Conservation (phyloP, 1,284 basidiomycete species). For the Macrocystidia cucumis region DNA sequence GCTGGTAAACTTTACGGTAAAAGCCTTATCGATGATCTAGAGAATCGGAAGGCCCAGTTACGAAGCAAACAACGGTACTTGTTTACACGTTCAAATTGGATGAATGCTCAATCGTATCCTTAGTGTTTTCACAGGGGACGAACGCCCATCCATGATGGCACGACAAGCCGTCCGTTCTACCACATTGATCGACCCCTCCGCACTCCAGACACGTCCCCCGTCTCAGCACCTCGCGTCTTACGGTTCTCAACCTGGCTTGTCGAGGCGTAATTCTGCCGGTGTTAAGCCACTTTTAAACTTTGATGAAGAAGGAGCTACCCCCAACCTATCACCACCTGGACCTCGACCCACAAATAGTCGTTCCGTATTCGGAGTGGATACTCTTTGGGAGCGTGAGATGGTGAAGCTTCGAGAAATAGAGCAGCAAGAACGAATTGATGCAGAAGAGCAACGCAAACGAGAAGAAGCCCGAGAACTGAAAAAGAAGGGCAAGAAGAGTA, state of each 20-base stretch:
- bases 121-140: slow-evolving; percentile 68
- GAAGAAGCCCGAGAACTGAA: slow-evolving; percentile 37
- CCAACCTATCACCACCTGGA: slow-evolving; percentile 15
- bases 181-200: slow-evolving; percentile 66
- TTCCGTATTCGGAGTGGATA: slow-evolving; percentile 81
- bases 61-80: slow-evolving; percentile 63
- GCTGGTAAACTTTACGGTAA: slow-evolving; percentile 74
- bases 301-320: slow-evolving; percentile 36
- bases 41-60: slow-evolving; percentile 68
- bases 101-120: slow-evolving; percentile 2
- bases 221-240: slow-evolving; percentile 37
- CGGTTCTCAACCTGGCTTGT: slow-evolving; percentile 28
- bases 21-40: slow-evolving; percentile 76
- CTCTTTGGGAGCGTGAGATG: slow-evolving; percentile 75
- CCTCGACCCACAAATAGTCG: slow-evolving; percentile 33
- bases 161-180: slow-evolving; percentile 47
- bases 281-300: slow-evolving; percentile 55
- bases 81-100: slow-evolving; percentile 4
- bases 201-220: slow-evolving; percentile 39
- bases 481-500: slow-evolving; percentile 35
- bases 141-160: slow-evolving; percentile 81
- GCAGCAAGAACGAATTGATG: slow-evolving; percentile 46
- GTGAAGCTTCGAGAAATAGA: slow-evolving; percentile 68
- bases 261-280: slow-evolving; percentile 39
- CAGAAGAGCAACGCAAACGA: slow-evolving; percentile 33